Base-by-base conservation (phyloP, 371 early-diverging fungal genomes). In the Mycotypha africana region DNA sequence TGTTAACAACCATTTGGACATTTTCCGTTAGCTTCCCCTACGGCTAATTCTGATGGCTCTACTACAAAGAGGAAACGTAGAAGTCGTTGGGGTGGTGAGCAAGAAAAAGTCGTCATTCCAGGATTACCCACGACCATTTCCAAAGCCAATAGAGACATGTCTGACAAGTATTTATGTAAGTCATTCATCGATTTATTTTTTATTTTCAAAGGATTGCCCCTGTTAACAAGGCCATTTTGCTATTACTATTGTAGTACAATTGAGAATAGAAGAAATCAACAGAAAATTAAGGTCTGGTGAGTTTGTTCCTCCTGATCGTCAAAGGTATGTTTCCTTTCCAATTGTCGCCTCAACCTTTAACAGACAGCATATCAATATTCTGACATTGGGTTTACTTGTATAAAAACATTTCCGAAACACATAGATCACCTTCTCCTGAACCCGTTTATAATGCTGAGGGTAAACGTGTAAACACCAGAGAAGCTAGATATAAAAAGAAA, bases 391-490 rank as follows among this genome's bases (percentile, higher is more conserved):
- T 28, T 28, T 28, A 11, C 11, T 28, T n/a, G n/a, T n/a, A n/a
- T n/a, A n/a, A n/a, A n/a, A n/a, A 17, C 15, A 25, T 20, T n/a
- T n/a, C n/a, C n/a, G n/a, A n/a, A n/a, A n/a, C n/a, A n/a, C n/a
- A n/a, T 51, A 86, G 97, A 62, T 97, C 97, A 14, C 88, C 88
- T 14, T 94, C 95, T 25, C 97, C 97, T 9, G 88, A 91, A 59
- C 97, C 97, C 8, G 70, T 81, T 14, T 97, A 95, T 57, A 89
- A 91, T 47, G 75, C 84, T 22, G 88, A 93, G 49, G 95, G 95
- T 49, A 91, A 92, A 60, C 91, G 97, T 72, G 82, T 86, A 44
- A 97, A 97, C 67, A 97, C 97, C 9, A 79, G 95, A 46, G 97
- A 97, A 54, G 78, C 78, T 23, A 80, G 97, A 33, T 93, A 93